phyloP scores from a whole-genome alignment of 805 yeast species.

The Jamesozyma gamospora region DNA sequence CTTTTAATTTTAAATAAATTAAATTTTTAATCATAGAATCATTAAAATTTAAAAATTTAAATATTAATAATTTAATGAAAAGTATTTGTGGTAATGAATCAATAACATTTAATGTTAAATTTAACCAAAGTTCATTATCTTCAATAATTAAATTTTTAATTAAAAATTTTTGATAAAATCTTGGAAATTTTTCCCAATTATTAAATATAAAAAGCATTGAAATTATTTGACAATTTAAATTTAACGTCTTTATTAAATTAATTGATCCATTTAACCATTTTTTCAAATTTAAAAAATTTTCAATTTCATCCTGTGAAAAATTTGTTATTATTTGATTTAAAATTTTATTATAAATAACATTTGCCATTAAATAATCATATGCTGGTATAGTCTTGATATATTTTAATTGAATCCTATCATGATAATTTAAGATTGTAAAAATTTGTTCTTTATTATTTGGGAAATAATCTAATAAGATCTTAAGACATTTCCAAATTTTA shows the following conservation, averaged over 20 bases:
- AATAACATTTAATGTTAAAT: constrained; percentile 12
- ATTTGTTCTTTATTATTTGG: background rate
- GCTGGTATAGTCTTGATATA: constrained; percentile 19
- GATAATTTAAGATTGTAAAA: constrained; percentile 7
- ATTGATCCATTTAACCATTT: constrained; percentile 19
- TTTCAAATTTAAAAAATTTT: constrained; percentile 19
- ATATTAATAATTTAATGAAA: constrained; percentile 13
- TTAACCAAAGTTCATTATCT: constrained; percentile 9
- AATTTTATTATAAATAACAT: constrained; percentile 22
- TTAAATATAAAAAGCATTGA: constrained; percentile 22
- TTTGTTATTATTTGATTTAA: constrained; percentile 17
- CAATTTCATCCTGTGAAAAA: constrained; percentile 8
- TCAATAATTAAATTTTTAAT: constrained; percentile 1
- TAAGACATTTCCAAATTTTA: constrained; percentile 21
- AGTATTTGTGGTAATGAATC: constrained; percentile 9
- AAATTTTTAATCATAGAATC: background rate
- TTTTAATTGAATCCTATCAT: constrained; percentile 17
- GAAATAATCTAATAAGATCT: constrained; percentile 14
- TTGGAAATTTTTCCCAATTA: constrained; percentile 20
- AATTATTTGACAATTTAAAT: constrained; percentile 18
- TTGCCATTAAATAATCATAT: constrained; percentile 19
- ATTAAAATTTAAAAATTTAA: constrained; percentile 6
- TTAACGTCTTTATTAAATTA: constrained; percentile 19
- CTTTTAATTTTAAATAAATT: background rate
- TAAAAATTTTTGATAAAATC: constrained; percentile 4